These are phyloP conservation scores for Aspergillus steynii DNA, from an alignment of 495 filamentous ascomycete genomes.

Conservation along the genomic window DNA sequence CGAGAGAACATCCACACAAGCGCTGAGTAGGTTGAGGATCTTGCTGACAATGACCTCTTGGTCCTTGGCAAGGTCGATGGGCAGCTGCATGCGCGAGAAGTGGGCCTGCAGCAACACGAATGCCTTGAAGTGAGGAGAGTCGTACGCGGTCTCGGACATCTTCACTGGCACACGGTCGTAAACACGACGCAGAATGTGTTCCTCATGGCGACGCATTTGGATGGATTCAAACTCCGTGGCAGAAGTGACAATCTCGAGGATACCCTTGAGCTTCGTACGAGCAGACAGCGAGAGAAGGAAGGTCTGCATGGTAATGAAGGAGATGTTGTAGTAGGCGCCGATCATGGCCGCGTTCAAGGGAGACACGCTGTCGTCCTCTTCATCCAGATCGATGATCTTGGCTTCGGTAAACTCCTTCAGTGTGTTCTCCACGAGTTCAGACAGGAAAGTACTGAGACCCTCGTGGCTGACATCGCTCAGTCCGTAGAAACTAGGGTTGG, in stretches of 20 bases:
- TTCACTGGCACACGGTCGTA: constrained; percentile 96
- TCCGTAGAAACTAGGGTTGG: constrained; percentile 96
- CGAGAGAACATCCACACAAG: constrained; percentile 90
- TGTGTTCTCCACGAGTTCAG: constrained; percentile 91
- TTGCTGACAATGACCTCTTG: constrained; percentile 87
- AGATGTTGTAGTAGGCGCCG: constrained; percentile 98
- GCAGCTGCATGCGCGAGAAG: constrained; percentile 95
- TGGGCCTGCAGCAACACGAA: constrained; percentile 96
- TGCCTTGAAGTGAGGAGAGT: constrained; percentile 97
- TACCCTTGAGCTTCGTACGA: constrained; percentile 90
- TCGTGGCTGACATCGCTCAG: constrained; percentile 87
- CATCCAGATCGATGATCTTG: constrained; percentile 95
- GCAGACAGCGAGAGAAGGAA: constrained; percentile 92
- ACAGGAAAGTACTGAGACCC: constrained; percentile 89
- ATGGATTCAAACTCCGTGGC: constrained; percentile 95
- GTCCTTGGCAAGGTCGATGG: constrained; percentile 95
- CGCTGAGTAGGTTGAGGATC: constrained; percentile 84
- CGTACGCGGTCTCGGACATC: constrained; percentile 80
- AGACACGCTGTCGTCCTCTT: constrained; percentile 89
- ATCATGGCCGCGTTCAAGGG: constrained; percentile 97
- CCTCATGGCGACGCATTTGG: constrained; percentile 92
- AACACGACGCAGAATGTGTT: constrained; percentile 81
- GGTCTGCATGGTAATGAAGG: constrained; percentile 99
- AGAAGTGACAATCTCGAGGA: constrained; percentile 95
- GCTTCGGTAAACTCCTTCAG: constrained; percentile 89